Base-by-base conservation (phyloP, 768 basidiomycete genomes). In the Butyriboletus loyo region DNA sequence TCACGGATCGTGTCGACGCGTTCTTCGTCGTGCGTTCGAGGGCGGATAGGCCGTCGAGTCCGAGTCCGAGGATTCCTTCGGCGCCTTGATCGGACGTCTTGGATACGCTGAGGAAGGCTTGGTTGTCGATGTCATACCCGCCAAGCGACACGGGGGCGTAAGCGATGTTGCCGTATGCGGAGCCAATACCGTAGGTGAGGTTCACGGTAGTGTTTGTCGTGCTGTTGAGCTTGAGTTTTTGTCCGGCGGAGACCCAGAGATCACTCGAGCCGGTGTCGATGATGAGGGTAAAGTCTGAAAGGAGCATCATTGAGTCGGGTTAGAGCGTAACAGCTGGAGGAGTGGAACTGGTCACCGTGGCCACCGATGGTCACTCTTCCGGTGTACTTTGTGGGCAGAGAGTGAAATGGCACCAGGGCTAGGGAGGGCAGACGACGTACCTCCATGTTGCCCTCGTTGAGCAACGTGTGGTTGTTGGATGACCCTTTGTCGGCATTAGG, bases 131-230 rank as follows among this genome's bases (percentile, higher is more conserved):
- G 2, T 52, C 30, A 46, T 73, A 70, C 19, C 60, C 64, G 2
- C 73, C 77, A 11, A 78, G 62, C 3, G 61, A 46, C 14, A 78
- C 68, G 21, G 68, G 51, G 1, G 66, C 71, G 36, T 71, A 75
- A 1, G 57, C 66, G 44, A 78, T 66, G 31, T 57, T 61, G 7
- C 77, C 77, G 4, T 50, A 56, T 0, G 72, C 73, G 15, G 62
- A 63, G 15, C 76, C 77, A n/a, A 69, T 59, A 19, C 74, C 76
- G 54, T 74, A 78, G 19, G 67, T 66, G 32, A 70, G 58, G 41
- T 65, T 64, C 1, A 68, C 57, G 27, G 60, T 54, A 11, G 70
- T 60, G 40, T 66, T 61, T 13, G 75, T 72, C 28, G 56, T 48
- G n/a, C 63, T 64, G 30, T 63, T 62, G 10, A 72, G 44, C 7